Base-by-base conservation (phyloP, 73 alveolate species). In the Paramecium tetraurelia region DNA sequence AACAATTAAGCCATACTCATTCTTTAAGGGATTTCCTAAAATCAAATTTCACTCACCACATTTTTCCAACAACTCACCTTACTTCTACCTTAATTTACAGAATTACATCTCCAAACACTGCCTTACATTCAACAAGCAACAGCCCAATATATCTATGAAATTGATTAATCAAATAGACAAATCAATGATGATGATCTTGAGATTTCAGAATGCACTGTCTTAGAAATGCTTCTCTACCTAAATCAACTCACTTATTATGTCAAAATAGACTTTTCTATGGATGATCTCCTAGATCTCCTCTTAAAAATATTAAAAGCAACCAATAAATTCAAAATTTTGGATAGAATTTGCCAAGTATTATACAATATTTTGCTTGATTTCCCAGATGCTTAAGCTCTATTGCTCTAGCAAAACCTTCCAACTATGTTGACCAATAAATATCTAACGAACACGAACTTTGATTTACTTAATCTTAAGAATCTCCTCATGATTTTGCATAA, bases 101-200 rank as follows among this genome's bases (percentile, higher is more conserved):
- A 63, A 63, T 63, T 63, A 7, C 84, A 63, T 31, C 41, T 31
- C 1, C 3, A 22, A 63, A 31, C 46, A 3, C 22, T 63, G n/a
- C 50, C 53, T 7, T 33, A 63, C 7, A 63, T 63, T 16, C 4
- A 31, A 33, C 3, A 63, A 63, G 50, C 24, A 11, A 33, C 50
- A 27, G 27, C 24, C 7, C 31, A 63, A 63, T 63, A 63, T 27
- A 16, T 31, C 12, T 31, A 63, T 63, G 84, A 63, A 14, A 6
- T 31, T 31, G 48, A 24, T 31, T 27, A 63, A 63, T 63, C 84
- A 22, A 63, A 31, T 12, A 63, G 20, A 33, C 29, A 27, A 63
- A 63, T 63, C 14, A 63, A 63, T 63, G 84, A 63, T 63, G 84
- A 63, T 63, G 84, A 63, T 63, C 44, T 7, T 11, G 84, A 63